Evolutionary conservation across 2,329 filamentous ascomycete species (phyloP), one percentile per base, ranked within the genome.

Genomic region (Trichoderma harzianum): DNA sequence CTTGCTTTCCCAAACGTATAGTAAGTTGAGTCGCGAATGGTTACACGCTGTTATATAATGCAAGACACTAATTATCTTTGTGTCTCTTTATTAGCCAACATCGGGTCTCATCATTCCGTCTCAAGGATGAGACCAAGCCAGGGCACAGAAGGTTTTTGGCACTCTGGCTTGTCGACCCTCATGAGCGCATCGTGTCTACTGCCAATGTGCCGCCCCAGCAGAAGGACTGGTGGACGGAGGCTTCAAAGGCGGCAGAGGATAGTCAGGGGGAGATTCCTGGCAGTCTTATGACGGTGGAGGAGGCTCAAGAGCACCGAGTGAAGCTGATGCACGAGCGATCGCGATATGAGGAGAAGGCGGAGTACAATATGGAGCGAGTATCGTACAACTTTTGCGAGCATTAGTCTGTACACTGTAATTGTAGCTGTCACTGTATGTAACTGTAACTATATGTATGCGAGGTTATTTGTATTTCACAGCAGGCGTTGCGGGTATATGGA

Each of bases 81-180:
- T 18, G 36, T 39, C 16, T 16, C 16, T 10, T 24, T 26, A 32
- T 39, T 30, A 72, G 70, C 21, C 70, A 72, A 43, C 65, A 72
- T 21, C 55, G 66, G 2, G 70, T 72, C 1, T 77, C 79, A 1
- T 78, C 82, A 0, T 89, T 90, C 72, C 73, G 76, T 3, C 80
- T 89, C 0, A 76, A 73, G 0, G 87, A 90, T 70, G 75, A 73
- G 0, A 83, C 83, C 0, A 84, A 82, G 71, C 82, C 85, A 0
- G 88, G 87, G 0, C 84, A 88, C 73, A 80, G 86, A 0, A 84
- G 86, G 51, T 85, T 89, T 58, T 79, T 89, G 2, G 84, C 84
- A 0, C 77, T 89, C 3, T 89, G 84, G 77, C 82, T 89, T 0
- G 83, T 89, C 0, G 86, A 89, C 67, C 88, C 87, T 0, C 74